A percentile compares a stretch with the other conserved stretches of the same genome.
phyloP scores from a whole-genome alignment of 1,139 yeast genomes.

The Scheffersomyces cryptocercus region DNA sequence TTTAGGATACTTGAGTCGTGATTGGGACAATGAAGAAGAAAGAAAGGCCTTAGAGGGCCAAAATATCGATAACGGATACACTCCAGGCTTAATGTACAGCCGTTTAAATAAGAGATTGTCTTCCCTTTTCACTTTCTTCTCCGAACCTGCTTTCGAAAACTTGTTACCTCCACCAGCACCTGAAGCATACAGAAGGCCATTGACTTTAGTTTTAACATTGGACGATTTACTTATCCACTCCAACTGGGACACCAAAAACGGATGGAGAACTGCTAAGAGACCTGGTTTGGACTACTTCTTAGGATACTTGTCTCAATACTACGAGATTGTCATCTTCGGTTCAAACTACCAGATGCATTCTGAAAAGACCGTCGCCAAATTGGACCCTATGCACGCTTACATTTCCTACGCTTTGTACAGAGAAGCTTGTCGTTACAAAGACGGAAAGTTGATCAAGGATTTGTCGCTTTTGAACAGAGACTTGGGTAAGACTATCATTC shows the following conservation, averaged over 20 bases:
- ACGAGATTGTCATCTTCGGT: conserved; percentile 90
- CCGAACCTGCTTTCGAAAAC: conserved; percentile 92
- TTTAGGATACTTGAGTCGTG: conserved; percentile 74
- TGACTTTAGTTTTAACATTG: conserved; percentile 83
- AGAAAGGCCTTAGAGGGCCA: conserved; percentile 51
- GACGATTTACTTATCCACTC: conserved; percentile 91
- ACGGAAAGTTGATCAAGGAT: conserved; percentile 86
- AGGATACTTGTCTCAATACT: conserved; percentile 91
- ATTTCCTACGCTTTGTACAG: conserved; percentile 85
- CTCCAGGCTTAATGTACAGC: conserved; percentile 63
- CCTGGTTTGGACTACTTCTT: conserved; percentile 97
- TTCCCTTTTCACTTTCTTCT: conserved; percentile 79
- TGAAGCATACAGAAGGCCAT: conserved; percentile 90
- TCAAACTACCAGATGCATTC: conserved; percentile 84
- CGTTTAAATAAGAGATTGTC: conserved; percentile 72
- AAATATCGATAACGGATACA: conserved; percentile 65
- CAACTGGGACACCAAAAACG: conserved; percentile 87
- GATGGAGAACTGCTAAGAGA: conserved; percentile 99
- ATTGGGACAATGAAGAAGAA: conserved; percentile 84
- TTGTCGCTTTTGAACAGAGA: conserved; percentile 89
- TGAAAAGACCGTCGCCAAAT: conserved; percentile 79
- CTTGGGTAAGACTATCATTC: conserved; percentile 70
- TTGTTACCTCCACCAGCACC: conserved; percentile 86
- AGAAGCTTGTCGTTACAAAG: conserved; percentile 88
- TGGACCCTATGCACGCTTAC: conserved; percentile 91